Evolutionary conservation across 164 flowering plant species (phyloP).

Genomic region (Aristolochia contorta): DNA sequence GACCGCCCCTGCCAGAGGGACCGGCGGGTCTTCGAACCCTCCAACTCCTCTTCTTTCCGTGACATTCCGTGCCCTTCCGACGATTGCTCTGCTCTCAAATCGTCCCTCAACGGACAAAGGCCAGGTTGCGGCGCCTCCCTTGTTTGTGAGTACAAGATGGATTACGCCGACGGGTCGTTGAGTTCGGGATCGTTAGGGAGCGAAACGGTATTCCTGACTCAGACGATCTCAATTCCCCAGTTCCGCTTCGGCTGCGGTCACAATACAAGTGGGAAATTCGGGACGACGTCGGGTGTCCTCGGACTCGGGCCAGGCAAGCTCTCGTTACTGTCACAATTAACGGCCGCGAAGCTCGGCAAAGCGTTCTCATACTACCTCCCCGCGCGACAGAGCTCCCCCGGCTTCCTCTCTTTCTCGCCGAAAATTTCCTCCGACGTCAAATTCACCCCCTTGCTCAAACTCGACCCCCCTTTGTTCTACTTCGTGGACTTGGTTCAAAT

Average conservation of each 20-base stretch:
- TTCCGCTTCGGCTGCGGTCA: constrained; percentile 9
- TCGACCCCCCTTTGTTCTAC: constrained; percentile 12
- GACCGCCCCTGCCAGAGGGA: constrained; percentile 1
- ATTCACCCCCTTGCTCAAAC: constrained; percentile 1
- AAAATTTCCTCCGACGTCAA: constrained; percentile 1
- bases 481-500: constrained; percentile 18
- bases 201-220: background rate
- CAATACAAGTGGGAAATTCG: background rate
- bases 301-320: constrained; percentile 1
- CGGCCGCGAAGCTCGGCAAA: background rate
- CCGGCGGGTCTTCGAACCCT: background rate
- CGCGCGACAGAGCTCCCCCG: background rate
- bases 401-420: background rate
- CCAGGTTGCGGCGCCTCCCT: background rate
- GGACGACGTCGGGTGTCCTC: background rate
- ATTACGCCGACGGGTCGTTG: background rate
- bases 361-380: constrained; percentile 6
- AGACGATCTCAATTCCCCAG: background rate
- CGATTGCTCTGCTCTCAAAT: background rate
- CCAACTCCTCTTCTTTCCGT: constrained; percentile 1
- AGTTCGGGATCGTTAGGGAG: background rate
- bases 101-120: too few relatives aligned
- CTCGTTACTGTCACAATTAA: background rate
- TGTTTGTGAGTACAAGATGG: background rate
- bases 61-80: background rate